phyloP scores from a whole-genome alignment of 352 stramenopile species.

The Phytophthora pisi region DNA sequence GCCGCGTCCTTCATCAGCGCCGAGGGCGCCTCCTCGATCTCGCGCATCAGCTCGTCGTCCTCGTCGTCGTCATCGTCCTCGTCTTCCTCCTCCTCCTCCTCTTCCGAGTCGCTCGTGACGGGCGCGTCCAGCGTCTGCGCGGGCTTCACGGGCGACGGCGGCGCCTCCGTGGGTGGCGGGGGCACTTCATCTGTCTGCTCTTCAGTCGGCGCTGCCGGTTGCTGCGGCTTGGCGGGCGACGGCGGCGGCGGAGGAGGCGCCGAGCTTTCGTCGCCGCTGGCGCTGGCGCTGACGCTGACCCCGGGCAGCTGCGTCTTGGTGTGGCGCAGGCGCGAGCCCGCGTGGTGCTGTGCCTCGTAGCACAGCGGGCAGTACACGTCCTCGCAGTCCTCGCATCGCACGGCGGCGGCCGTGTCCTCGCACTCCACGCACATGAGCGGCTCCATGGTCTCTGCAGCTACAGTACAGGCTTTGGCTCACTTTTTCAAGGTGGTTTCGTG shows the following conservation, averaged over 20 bases:
- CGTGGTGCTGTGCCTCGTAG: slow-evolving; percentile 74
- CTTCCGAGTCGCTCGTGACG: slow-evolving; percentile 40
- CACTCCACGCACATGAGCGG: slow-evolving; percentile 80
- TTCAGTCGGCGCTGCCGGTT: not conserved
- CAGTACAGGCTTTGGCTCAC: too few relatives aligned
- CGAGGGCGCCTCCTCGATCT: slow-evolving; percentile 35
- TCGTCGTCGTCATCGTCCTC: slow-evolving; percentile 4
- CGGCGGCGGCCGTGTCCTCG: slow-evolving; percentile 76
- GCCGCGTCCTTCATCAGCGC: slow-evolving; percentile 43
- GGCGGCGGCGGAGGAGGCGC: slow-evolving; percentile 1
- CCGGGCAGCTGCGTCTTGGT: slow-evolving; percentile 33
- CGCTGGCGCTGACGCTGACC: not conserved
- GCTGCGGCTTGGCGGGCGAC: slow-evolving; percentile 1
- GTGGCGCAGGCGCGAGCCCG: slow-evolving; percentile 59
- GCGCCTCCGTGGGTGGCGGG: not conserved
- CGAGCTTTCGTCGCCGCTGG: not conserved
- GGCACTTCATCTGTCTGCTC: not conserved
- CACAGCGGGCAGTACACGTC: slow-evolving; percentile 84
- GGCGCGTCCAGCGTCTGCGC: slow-evolving; percentile 12
- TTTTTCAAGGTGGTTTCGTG: too few relatives aligned
- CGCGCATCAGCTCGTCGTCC: slow-evolving; percentile 42
- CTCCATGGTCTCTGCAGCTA: slow-evolving; percentile 15
- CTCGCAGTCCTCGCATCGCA: slow-evolving; percentile 68
- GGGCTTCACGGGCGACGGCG: slow-evolving; percentile 14
- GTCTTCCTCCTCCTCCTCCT: slow-evolving; percentile 23